Conservation (phyloP, 768 basidiomycete genomes). For the Podaxis pistillaris region DNA sequence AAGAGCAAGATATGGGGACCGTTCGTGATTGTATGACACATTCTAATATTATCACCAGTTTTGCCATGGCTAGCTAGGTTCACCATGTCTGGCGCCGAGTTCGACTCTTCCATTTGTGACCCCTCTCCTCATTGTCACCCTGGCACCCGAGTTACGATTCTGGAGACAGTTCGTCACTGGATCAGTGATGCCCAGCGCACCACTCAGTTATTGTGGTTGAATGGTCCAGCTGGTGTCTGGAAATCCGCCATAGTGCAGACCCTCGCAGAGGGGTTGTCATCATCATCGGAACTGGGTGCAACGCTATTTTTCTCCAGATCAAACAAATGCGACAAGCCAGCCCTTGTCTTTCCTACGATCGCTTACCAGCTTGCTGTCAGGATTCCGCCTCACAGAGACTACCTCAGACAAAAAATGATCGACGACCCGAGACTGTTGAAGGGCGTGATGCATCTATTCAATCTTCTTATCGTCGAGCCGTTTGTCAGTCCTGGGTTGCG, state of each 20-base stretch:
- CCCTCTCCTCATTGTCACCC: neutral
- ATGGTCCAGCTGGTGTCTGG: slow-evolving; percentile 1
- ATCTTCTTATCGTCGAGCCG: neutral
- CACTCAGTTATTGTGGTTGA: neutral
- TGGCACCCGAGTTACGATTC: neutral
- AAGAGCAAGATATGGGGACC: neutral
- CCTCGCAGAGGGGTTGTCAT: neutral
- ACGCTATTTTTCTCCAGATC: neutral
- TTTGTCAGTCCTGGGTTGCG: neutral
- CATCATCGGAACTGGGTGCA: neutral
- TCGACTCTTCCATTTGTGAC: neutral
- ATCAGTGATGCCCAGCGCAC: neutral
- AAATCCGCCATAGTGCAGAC: slow-evolving; percentile 2
- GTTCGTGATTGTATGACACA: neutral
- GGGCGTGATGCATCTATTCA: neutral
- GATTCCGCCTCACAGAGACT: neutral
- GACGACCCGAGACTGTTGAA: slow-evolving; percentile 1
- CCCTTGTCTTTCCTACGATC: neutral
- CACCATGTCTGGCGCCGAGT: neutral
- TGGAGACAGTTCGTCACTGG: neutral
- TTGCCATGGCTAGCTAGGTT: neutral
- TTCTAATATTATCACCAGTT: neutral
- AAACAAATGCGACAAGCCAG: neutral
- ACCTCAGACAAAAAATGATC: neutral
- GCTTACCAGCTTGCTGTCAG: neutral